phyloP scores from a whole-genome alignment of 192 early-diverging fungal genomes.

The Mortierella claussenii region DNA sequence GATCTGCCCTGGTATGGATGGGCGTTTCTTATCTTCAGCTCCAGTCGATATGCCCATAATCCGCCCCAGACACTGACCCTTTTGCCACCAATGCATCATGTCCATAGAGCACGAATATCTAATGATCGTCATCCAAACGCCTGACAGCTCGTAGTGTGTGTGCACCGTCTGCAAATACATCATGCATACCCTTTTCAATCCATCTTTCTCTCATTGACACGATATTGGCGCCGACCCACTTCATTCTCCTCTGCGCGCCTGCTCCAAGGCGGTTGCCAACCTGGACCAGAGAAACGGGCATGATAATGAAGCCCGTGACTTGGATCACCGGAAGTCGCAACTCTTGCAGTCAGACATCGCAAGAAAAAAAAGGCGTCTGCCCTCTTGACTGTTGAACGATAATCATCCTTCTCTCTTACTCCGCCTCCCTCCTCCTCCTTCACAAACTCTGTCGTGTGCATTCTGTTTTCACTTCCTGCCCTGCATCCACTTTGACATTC shows the following conservation, averaged over 20 bases:
- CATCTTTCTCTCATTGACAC: too few species aligned
- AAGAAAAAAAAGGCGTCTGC: too few species aligned
- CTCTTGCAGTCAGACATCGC: too few species aligned
- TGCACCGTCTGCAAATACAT: background rate
- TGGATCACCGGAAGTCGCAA: background rate
- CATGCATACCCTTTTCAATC: background rate
- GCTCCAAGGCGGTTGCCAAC: too few species aligned
- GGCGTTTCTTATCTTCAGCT: background rate
- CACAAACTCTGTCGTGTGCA: too few species aligned
- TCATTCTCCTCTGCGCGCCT: too few species aligned
- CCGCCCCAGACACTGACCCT: background rate
- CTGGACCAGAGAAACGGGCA: background rate
- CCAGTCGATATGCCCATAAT: background rate
- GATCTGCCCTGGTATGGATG: constrained; percentile 83
- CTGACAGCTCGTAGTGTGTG: constrained; percentile 49
- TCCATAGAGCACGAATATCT: constrained; percentile 82
- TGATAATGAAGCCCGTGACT: background rate
- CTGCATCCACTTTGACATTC: too few species aligned
- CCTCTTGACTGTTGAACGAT: too few species aligned
- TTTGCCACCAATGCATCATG: background rate
- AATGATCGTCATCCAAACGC: constrained; percentile 86
- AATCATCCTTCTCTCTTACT: too few species aligned
- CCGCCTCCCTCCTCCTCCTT: too few species aligned
- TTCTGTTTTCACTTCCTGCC: too few species aligned
- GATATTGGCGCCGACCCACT: too few species aligned